Percentiles rank a stretch among this genome's conserved stretches.
These are phyloP conservation scores for Russula vinacea DNA, from an alignment of 768 basidiomycete genomes.

Conservation along the genomic window DNA sequence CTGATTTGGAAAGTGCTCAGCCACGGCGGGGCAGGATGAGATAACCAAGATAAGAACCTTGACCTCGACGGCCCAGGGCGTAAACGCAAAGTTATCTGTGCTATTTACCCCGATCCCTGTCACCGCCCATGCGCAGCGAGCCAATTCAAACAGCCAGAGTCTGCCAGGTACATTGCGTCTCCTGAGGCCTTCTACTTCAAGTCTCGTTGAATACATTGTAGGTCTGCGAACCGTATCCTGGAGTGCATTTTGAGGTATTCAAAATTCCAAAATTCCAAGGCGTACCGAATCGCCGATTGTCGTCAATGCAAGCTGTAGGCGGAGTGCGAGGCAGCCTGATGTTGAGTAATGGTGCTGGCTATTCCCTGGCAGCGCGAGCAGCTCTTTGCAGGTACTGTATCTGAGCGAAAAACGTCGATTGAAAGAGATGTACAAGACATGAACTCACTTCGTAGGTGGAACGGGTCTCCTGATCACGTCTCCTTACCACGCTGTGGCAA, in stretches of 20 bases:
- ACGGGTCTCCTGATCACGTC: not conserved
- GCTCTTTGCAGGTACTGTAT: not conserved
- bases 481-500: not conserved
- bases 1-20: conserved; percentile 19
- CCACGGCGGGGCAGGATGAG: conserved; percentile 3
- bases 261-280: not conserved
- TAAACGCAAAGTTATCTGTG: conserved; percentile 1
- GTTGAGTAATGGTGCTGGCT: not conserved
- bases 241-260: too few species aligned
- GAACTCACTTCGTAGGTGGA: conserved; percentile 10
- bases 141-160: too few species aligned
- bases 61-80: not conserved
- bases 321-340: not conserved
- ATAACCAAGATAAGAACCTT: conserved; percentile 17
- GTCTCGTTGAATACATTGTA: too few species aligned
- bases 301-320: not conserved
- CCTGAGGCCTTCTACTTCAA: too few species aligned
- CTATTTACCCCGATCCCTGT: too few species aligned
- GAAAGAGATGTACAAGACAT: not conserved
- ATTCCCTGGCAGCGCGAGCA: not conserved
- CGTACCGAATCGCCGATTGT: not conserved
- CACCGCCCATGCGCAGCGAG: too few species aligned
- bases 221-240: too few species aligned
- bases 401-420: not conserved
- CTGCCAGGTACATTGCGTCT: too few species aligned